phyloP scores from a whole-genome alignment of 148 eudicot species.

The Limonium bicolor region DNA sequence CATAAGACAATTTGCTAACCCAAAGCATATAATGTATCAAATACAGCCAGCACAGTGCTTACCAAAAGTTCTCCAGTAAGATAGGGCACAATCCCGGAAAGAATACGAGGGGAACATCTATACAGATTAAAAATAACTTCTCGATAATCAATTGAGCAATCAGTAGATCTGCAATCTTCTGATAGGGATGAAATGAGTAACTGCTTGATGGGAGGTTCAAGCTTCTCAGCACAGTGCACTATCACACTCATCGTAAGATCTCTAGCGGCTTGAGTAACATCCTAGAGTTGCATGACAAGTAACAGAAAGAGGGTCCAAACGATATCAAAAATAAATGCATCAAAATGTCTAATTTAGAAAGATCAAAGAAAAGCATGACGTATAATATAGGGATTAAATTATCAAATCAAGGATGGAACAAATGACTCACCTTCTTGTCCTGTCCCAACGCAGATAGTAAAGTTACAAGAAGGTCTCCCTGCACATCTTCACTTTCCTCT shows the following conservation, averaged over 20 bases:
- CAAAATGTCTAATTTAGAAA: not conserved
- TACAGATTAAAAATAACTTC: conserved; percentile 69
- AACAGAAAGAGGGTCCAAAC: too few relatives aligned
- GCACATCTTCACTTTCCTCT: conserved; percentile 91
- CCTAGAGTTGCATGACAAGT: conserved; percentile 27
- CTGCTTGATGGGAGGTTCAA: conserved; percentile 77
- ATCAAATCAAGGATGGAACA: conserved; percentile 5
- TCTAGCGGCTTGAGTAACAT: conserved; percentile 50
- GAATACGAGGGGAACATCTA: conserved; percentile 76
- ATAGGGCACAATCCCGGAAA: conserved; percentile 74
- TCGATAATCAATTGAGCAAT: conserved; percentile 54
- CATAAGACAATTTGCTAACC: too few relatives aligned
- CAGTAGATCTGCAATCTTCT: conserved; percentile 38
- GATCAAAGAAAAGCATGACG: too few relatives aligned
- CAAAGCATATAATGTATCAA: not conserved
- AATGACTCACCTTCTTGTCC: conserved; percentile 39
- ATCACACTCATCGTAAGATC: conserved; percentile 75
- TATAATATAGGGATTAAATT: not conserved
- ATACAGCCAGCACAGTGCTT: conserved; percentile 10
- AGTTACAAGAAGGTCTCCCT: conserved; percentile 52
- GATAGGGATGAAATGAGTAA: conserved; percentile 76
- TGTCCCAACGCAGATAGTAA: conserved; percentile 65
- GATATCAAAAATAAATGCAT: not conserved
- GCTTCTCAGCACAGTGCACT: conserved; percentile 59
- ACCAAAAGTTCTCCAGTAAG: conserved; percentile 91